These are phyloP conservation scores for Lasiosphaeris hirsuta DNA, from an alignment of 495 filamentous ascomycete species.

Conservation along the genomic window DNA sequence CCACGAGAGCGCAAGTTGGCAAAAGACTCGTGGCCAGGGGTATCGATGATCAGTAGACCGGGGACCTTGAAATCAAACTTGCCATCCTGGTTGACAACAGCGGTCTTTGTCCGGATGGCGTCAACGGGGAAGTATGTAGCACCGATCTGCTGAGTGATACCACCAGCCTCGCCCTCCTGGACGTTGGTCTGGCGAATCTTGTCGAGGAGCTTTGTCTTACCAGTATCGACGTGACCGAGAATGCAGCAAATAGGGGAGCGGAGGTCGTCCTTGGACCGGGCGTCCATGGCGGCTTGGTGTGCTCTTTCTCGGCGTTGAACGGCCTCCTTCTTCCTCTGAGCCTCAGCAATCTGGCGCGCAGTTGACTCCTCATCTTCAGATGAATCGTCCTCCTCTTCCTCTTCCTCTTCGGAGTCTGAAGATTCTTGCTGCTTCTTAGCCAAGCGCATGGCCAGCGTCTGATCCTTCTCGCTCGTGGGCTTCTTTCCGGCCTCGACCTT, in stretches of 20 bases:
- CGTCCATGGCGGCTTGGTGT: constrained; percentile 87
- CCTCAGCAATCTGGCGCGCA: constrained; percentile 63
- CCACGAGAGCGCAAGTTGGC: constrained; percentile 94
- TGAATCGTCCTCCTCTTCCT: constrained; percentile 52
- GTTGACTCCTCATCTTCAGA: constrained; percentile 69
- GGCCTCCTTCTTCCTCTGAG: constrained; percentile 79
- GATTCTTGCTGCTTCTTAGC: constrained; percentile 22
- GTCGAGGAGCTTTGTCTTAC: constrained; percentile 98
- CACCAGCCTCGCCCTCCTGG: constrained; percentile 98
- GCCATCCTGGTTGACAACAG: constrained; percentile 86
- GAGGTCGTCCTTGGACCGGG: constrained; percentile 88
- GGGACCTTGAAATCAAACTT: constrained; percentile 97
- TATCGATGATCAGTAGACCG: constrained; percentile 96
- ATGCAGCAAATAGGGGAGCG: constrained; percentile 99
- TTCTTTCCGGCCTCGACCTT: constrained; percentile 9
- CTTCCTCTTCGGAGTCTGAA: constrained; percentile 43
- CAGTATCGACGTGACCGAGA: constrained; percentile 98
- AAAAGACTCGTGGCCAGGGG: constrained; percentile 99
- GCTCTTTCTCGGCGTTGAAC: constrained; percentile 84
- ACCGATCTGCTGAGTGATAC: constrained; percentile 99
- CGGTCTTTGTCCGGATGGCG: constrained; percentile 84
- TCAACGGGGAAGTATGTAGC: constrained; percentile 99
- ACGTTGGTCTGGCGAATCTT: constrained; percentile 99
- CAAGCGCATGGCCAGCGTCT: constrained; percentile 34
- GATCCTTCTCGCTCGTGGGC: constrained; percentile 24